Evolutionary conservation across 1,284 basidiomycete species (phyloP), one percentile per base, ranked within the genome.

Genomic region (Ceratobasidium sp.): DNA sequence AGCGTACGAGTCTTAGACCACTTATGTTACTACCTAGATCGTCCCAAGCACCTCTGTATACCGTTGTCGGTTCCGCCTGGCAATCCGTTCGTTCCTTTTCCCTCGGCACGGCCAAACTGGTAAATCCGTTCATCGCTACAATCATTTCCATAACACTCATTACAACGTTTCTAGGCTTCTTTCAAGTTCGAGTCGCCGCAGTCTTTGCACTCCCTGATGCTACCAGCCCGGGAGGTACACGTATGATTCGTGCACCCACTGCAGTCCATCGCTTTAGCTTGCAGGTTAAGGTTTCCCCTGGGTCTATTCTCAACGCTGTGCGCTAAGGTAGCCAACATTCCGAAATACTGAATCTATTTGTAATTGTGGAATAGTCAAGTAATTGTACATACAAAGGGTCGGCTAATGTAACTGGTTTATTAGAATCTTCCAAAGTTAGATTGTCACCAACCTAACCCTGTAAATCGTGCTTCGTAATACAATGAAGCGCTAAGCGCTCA

Each of bases 231-330:
- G 25, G 22, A 27, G 62, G 62, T 20, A 53, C 50, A 1, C 47
- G 62, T 3, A 52, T 65, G 32, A 65, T 65, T 38, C 62, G 62
- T 17, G 62, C 47, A 1, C 62, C 62, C 15, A 53, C 62, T 7
- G 43, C 49, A 13, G 62, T 65, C 25, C 62, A 65, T 29, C 62
- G 62, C 40, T 65, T 65, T 40, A 65, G 62, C 38, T 65, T 65
- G 35, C 62, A 65, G 20, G 62, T 65, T 12, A 65, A 65, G 27
- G 62, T 65, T n/a, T 65, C 62, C n/a, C 62, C 62, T 20, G 62
- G 62, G 2, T 65, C 62, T n/a, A 65, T 65, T 40, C 35, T 65
- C 10, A 65, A 65, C 49, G 62, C 62, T n/a, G 62, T 65, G 22
- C 62, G 62, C 35, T 65, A 49, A 65, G 49, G 13, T 47, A n/a